These are phyloP conservation scores for Leccinum ochraceum DNA, from an alignment of 768 basidiomycete genomes.

Conservation along the genomic window DNA sequence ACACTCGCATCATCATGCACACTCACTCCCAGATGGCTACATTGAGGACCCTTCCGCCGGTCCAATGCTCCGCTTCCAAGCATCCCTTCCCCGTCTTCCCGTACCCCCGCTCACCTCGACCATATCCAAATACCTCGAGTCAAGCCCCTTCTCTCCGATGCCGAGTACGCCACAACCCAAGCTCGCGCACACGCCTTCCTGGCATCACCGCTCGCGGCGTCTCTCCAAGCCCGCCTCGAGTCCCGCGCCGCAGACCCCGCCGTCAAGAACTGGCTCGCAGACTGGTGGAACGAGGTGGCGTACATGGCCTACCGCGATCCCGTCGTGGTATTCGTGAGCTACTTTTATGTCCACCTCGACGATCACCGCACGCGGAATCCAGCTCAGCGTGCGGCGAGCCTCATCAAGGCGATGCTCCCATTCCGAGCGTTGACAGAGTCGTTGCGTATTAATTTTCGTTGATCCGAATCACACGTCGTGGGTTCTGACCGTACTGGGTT, in stretches of 20 bases:
- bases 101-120: constrained; percentile 85
- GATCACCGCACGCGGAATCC: constrained; percentile 57
- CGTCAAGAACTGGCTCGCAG: constrained; percentile 81
- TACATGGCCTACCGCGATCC: constrained; percentile 89
- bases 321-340: constrained; percentile 90
- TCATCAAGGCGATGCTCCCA: constrained; percentile 82
- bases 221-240: constrained; percentile 78
- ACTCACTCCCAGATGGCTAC: constrained; percentile 45
- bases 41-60: constrained; percentile 55
- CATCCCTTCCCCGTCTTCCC: constrained; percentile 74
- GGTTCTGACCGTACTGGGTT: neutral
- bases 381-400: constrained; percentile 73
- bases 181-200: constrained; percentile 67
- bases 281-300: constrained; percentile 98
- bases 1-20: constrained; percentile 5
- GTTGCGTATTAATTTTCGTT: constrained; percentile 36
- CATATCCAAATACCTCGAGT: constrained; percentile 88
- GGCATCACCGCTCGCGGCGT: constrained; percentile 61
- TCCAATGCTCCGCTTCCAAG: constrained; percentile 61
- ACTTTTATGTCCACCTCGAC: constrained; percentile 88
- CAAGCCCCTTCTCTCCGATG: constrained; percentile 68
- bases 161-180: constrained; percentile 60
- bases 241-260: constrained; percentile 64
- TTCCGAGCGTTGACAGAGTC: constrained; percentile 85
- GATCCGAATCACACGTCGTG: neutral